Conservation (phyloP, 768 basidiomycete species). For the Tubosaeta sp. region DNA sequence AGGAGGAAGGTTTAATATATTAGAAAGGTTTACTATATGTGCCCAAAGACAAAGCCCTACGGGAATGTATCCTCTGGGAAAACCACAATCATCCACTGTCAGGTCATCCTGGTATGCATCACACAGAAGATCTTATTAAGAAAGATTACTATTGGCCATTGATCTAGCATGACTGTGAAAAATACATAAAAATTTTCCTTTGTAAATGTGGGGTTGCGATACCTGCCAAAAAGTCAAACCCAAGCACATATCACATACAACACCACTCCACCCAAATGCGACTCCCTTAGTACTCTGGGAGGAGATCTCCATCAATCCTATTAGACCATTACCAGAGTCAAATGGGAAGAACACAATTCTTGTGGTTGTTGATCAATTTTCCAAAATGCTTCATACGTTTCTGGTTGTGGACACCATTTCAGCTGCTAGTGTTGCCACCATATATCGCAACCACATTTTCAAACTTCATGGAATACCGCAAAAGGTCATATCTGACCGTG, state of each 20-base stretch:
- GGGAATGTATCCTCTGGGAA: no score
- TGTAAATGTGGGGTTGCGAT: neutral
- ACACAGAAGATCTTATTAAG: no score
- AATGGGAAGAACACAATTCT: neutral
- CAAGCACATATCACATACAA: no score
- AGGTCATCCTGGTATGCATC: no score
- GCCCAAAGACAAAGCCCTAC: no score
- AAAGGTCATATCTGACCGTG: neutral
- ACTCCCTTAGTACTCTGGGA: neutral
- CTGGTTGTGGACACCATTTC: neutral
- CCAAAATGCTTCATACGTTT: neutral
- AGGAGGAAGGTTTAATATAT: no score
- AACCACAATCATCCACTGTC: no score
- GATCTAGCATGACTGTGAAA: neutral
- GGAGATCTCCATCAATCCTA: neutral
- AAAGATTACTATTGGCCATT: neutral
- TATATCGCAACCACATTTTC: neutral
- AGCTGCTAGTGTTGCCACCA: neutral
- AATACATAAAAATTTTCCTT: no score
- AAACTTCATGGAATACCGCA: neutral
- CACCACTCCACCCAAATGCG: neutral
- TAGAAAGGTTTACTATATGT: no score
- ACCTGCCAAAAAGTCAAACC: neutral
- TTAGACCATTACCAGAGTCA: no score
- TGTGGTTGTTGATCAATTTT: neutral